phyloP scores from a whole-genome alignment of 768 basidiomycete genomes.

The Amanita thiersii region DNA sequence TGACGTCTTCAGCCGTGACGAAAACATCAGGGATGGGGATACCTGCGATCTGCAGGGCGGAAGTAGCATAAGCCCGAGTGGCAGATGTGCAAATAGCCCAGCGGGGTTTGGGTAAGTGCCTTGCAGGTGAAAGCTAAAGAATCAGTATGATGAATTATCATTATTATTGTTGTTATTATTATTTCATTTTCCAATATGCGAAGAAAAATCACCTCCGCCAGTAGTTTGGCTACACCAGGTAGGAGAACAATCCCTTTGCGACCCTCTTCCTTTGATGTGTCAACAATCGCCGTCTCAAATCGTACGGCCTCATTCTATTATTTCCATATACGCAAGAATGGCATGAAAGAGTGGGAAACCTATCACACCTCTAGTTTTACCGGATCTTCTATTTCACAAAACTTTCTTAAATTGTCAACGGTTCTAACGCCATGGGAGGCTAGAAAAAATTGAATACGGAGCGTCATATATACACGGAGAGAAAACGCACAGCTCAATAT shows the following conservation, averaged over 20 bases:
- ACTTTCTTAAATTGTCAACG: slow-evolving; percentile 66
- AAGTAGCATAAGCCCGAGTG: slow-evolving; percentile 64
- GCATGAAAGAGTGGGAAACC: slow-evolving; percentile 5
- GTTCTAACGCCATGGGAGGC: slow-evolving; percentile 82
- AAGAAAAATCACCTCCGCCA: slow-evolving; percentile 47
- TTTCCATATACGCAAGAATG: slow-evolving; percentile 5
- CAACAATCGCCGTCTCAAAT: slow-evolving; percentile 74
- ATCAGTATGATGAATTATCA: no score
- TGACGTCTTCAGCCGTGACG: slow-evolving; percentile 79
- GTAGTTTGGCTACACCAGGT: slow-evolving; percentile 58
- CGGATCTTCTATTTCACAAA: slow-evolving; percentile 62
- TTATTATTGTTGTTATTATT: no score
- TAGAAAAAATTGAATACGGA: slow-evolving; percentile 17
- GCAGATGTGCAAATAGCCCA: slow-evolving; percentile 92
- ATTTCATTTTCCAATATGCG: no score
- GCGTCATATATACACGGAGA: slow-evolving; percentile 1
- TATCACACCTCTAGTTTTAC: slow-evolving; percentile 57
- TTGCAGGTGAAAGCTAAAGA: slow-evolving; percentile 30
- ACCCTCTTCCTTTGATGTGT: slow-evolving; percentile 46
- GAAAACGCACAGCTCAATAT: slow-evolving; percentile 52
- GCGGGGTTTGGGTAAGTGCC: slow-evolving; percentile 43
- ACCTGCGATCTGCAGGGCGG: slow-evolving; percentile 58
- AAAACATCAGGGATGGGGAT: slow-evolving; percentile 68
- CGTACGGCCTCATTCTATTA: slow-evolving; percentile 59
- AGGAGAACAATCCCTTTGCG: slow-evolving; percentile 59